phyloP scores from a whole-genome alignment of 257 asterid genomes.

The Craterostigma plantagineum region DNA sequence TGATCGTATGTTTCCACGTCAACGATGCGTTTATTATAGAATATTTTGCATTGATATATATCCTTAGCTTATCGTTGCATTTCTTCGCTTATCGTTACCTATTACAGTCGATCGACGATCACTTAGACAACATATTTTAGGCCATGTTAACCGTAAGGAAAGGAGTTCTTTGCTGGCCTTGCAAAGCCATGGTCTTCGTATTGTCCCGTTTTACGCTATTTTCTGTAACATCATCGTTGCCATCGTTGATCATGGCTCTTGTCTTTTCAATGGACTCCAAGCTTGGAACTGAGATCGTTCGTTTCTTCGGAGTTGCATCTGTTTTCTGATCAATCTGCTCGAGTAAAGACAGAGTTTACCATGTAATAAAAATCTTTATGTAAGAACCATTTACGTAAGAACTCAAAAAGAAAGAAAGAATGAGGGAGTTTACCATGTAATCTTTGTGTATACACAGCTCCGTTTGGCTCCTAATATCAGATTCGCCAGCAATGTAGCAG shows the following conservation, averaged over 20 bases:
- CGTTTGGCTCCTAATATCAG: conserved; percentile 33
- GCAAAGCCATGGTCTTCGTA: conserved; percentile 21
- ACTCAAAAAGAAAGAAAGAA: too few species aligned
- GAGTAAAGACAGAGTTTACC: background rate
- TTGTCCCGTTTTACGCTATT: conserved; percentile 14
- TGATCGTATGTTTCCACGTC: too few species aligned
- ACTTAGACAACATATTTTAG: conserved; percentile 3
- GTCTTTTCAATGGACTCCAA: conserved; percentile 47
- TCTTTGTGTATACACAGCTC: conserved; percentile 43
- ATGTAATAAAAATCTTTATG: too few species aligned
- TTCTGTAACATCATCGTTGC: conserved; percentile 7
- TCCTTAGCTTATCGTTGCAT: too few species aligned
- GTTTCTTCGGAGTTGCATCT: conserved; percentile 36
- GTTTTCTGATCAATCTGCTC: conserved; percentile 48
- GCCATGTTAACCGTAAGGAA: conserved; percentile 38
- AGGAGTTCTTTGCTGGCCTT: conserved; percentile 39
- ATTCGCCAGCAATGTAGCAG: conserved; percentile 24
- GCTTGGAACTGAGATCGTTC: conserved; percentile 32
- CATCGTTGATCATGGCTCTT: conserved; percentile 20
- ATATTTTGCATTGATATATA: too few species aligned
- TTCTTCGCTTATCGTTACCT: too few species aligned
- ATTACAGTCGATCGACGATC: too few species aligned
- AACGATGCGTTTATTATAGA: too few species aligned
- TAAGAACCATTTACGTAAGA: too few species aligned
- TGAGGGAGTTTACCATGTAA: conserved; percentile 35